Evolutionary conservation across 148 eudicot genomes (phyloP), one percentile per base, ranked within the genome.

Genomic region (Cornus controversa): DNA sequence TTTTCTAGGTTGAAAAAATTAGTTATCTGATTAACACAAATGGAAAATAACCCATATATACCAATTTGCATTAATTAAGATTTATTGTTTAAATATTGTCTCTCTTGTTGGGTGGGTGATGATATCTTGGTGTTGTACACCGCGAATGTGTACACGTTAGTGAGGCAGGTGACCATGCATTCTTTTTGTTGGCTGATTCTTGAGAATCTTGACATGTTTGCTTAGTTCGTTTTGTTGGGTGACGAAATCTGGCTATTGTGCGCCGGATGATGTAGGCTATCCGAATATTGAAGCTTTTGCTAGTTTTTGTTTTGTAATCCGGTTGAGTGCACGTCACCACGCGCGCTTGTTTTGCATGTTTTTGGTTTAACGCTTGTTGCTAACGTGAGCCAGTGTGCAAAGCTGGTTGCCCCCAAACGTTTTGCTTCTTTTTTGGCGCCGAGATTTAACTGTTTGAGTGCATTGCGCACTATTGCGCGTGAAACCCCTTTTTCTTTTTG

Each of bases 401-500:
- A 4, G 45, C 4, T 31, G 4, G 4, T 31, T 1, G 22, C 2
- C 23, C 25, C 64, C 64, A 60, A 60, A 22, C 24, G 25, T 75
- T 66, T 66, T 67, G 23, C 25, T 67, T 47, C 60, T 22, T 6
- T 6, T 75, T 40, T 28, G 7, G 7, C 45, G 70, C 84, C 71
- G 63, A 77, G 80, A 78, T 72, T 77, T 77, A 6, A 71, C 73
- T 73, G 75, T 71, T 66, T 20, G 27, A 42, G 71, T 26, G 60
- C 62, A 60, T 20, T 23, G 74, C 73, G 79, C 85, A 86, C 84
- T 81, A 74, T 74, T 60, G 75, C 75, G 81, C 88, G 80, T 85
- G 84, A 79, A 77, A 76, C 37, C 57, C 68, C 69, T 75, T 72
- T 75, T 64, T 28, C 71, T 77, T 82, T 50, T 71, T 10, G 68